Conservation (phyloP, 768 basidiomycete genomes). For the Phylloporus arenicola region DNA sequence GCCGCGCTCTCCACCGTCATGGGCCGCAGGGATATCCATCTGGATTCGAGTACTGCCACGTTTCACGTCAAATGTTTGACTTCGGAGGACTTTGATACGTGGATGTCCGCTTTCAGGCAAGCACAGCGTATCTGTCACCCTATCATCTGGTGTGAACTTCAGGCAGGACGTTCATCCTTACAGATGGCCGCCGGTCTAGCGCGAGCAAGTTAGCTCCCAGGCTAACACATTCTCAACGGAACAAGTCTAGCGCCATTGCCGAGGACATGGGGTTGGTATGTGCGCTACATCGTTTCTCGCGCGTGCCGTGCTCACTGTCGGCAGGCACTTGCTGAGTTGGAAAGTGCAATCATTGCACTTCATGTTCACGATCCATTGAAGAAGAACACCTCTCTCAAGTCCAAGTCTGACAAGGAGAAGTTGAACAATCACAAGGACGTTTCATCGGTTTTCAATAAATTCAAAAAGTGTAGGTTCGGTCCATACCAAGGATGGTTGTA, state of each 20-base stretch:
- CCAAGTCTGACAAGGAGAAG: conserved; percentile 45
- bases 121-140: conserved; percentile 6
- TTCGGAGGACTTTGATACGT: conserved; percentile 61
- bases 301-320: conserved; percentile 1
- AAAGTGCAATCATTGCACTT: conserved; percentile 45
- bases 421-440: conserved; percentile 29
- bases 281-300: conserved; percentile 10
- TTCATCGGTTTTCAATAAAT: conserved; percentile 47
- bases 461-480: conserved; percentile 49
- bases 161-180: conserved; percentile 55
- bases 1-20: conserved; percentile 74
- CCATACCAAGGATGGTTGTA: not conserved
- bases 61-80: conserved; percentile 81
- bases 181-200: conserved; percentile 33
- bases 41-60: conserved; percentile 70
- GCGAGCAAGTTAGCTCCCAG: conserved; percentile 34
- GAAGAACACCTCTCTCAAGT: conserved; percentile 27
- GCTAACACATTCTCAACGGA: conserved; percentile 42
- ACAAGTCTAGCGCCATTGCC: conserved; percentile 45
- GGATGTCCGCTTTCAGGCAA: conserved; percentile 75
- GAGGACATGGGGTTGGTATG: conserved; percentile 66
- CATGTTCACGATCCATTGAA: conserved; percentile 36
- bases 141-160: conserved; percentile 16
- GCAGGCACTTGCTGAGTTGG: conserved; percentile 57
- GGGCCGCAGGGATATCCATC: conserved; percentile 75